Conservation (phyloP, 1,139 yeast species). For the Zygotorulaspora mrakii region DNA sequence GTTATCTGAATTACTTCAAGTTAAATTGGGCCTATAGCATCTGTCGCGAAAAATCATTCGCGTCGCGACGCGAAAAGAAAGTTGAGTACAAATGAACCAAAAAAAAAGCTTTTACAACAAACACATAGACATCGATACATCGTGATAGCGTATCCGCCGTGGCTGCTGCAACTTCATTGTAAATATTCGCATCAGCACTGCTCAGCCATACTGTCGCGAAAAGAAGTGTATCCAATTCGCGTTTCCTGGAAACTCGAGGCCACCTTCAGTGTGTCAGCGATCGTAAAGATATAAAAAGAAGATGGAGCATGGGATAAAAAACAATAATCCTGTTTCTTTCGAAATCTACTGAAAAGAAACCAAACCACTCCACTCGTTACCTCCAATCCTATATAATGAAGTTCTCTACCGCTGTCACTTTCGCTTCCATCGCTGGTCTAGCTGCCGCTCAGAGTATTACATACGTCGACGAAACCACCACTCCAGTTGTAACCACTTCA, state of each 20-base stretch:
- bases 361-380: slow-evolving; percentile 6
- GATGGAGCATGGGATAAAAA: no score
- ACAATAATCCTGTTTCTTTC: no score
- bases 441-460: slow-evolving; percentile 32
- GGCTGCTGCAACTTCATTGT: neutral
- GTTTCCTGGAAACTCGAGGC: neutral
- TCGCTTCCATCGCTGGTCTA: slow-evolving; percentile 12
- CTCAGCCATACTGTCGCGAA: neutral
- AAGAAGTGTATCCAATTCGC: neutral
- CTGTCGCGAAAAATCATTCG: slow-evolving; percentile 2
- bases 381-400: slow-evolving; percentile 14
- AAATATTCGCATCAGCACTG: neutral
- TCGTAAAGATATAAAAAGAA: neutral
- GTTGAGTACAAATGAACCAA: neutral
- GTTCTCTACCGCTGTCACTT: slow-evolving; percentile 17
- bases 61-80: slow-evolving; percentile 4
- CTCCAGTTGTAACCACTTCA: slow-evolving; percentile 37
- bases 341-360: neutral
- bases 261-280: neutral
- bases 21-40: neutral
- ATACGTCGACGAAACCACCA: slow-evolving; percentile 37
- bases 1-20: slow-evolving; percentile 8
- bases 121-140: no score
- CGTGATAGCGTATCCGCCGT: no score
- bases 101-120: no score